Evolutionary conservation across 2,329 filamentous ascomycete genomes (phyloP).

Genomic region (Colletotrichum orchidophilum): DNA sequence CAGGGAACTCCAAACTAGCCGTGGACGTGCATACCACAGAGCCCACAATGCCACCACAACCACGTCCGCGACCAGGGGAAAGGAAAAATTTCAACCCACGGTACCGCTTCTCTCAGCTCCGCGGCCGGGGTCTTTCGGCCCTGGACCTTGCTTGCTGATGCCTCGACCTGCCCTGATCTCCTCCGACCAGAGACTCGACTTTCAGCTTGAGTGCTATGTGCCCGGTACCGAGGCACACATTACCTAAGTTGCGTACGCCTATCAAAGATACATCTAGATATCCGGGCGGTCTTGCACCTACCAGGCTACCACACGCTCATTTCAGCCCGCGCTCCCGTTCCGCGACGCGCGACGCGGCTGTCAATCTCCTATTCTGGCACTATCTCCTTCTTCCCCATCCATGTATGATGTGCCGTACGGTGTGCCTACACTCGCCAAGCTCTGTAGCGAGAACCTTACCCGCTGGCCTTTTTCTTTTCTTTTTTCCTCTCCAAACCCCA

Average conservation of each 20-base stretch:
- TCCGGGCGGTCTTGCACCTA: background rate
- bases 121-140: constrained; percentile 26
- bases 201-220: background rate
- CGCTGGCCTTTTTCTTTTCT: constrained; percentile 15
- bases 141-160: constrained; percentile 20
- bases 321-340: constrained; percentile 27
- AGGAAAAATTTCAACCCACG: background rate
- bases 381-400: constrained; percentile 21
- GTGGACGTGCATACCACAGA: background rate
- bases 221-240: constrained; percentile 29
- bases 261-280: background rate
- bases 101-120: constrained; percentile 23
- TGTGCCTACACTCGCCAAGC: constrained; percentile 2
- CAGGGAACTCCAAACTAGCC: background rate
- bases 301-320: background rate
- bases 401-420: background rate
- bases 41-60: background rate
- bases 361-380: constrained; percentile 25
- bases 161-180: background rate
- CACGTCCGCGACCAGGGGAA: background rate
- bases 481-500: constrained; percentile 29
- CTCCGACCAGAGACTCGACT: background rate
- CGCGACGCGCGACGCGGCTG: constrained; percentile 25
- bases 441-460: constrained; percentile 10
- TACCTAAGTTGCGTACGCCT: background rate